Base-by-base conservation (phyloP, 202 grass and related monocot genomes). In the Panicum virgatum region DNA sequence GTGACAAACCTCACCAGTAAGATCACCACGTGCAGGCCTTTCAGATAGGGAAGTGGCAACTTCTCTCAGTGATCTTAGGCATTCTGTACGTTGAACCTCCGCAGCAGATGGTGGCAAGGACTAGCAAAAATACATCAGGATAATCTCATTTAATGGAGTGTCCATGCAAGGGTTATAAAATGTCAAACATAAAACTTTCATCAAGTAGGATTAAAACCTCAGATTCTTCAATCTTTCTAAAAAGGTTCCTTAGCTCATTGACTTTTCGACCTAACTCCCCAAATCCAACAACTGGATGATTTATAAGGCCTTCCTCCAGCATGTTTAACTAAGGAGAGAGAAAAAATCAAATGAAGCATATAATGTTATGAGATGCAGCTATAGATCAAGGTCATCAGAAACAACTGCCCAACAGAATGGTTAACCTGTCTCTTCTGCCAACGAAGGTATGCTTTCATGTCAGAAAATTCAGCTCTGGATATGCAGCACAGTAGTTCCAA, bases 401-500 rank as follows among this genome's bases (percentile, higher is more conserved):
- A 75, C 22, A 58, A 15, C 23, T 80, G 27, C 46, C 32, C 39
- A 82, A 68, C 73, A 20, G 69, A 50, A 85, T 70, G 50, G 66
- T 82, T 85, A 80, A 98, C 96, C 90, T 98, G 96, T 83, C 96
- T 93, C 89, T 98, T 98, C 83, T 98, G 96, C 96, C 96, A 98
- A 92, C 89, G 81, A 80, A 98, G 85, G 90, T 93, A 98, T 65
- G 96, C 96, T 90, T 96, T 98, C 90, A 93, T 93, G 76, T 98
- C 92, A 62, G 96, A 98, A 84, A 98, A 98, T 69, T 98, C 96
- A 57, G 87, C 72, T 93, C 89, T 95, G 78, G 96, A 96, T 67
- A 98, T 83, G 75, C 89, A 98, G 78, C 90, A 96, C 80, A 98
- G 69, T 70, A 98, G 91, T 86, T 98, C 96, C 76, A 98, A 85